A percentile compares a stretch with the other conserved stretches of the same genome.
These are phyloP conservation scores for Begonia masoniana DNA, from an alignment of 306 rosid species.

Conservation along the genomic window DNA sequence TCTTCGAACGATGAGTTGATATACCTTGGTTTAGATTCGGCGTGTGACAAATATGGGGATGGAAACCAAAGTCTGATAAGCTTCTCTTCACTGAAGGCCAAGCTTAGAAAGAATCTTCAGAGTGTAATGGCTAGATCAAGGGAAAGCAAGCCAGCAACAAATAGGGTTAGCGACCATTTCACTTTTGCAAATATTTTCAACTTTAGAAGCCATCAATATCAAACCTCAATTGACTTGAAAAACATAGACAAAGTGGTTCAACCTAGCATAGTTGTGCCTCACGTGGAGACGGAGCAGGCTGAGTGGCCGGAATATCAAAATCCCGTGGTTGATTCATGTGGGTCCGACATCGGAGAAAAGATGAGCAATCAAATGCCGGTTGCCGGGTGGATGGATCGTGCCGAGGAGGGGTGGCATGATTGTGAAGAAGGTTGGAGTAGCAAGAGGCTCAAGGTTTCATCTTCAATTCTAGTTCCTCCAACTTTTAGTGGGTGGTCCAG, in stretches of 20 bases:
- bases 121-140: slow-evolving; percentile 56
- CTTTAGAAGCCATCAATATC: slow-evolving; percentile 30
- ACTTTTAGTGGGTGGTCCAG: slow-evolving; percentile 43
- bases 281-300: slow-evolving; percentile 9
- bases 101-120: slow-evolving; percentile 65
- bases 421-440: slow-evolving; percentile 35
- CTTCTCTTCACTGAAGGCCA: slow-evolving; percentile 66
- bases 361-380: slow-evolving; percentile 32
- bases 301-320: slow-evolving; percentile 44
- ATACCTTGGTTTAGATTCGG: too few relatives aligned
- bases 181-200: slow-evolving; percentile 76
- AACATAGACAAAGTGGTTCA: slow-evolving; percentile 54
- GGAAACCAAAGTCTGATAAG: slow-evolving; percentile 11
- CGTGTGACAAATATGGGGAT: too few relatives aligned
- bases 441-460: slow-evolving; percentile 83
- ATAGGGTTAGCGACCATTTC: slow-evolving; percentile 82
- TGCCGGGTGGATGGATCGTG: slow-evolving; percentile 46
- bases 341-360: slow-evolving; percentile 49
- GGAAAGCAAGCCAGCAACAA: slow-evolving; percentile 35
- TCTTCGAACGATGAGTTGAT: neutral
- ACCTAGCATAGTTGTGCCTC: slow-evolving; percentile 78
- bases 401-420: slow-evolving; percentile 13
- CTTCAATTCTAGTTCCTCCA: slow-evolving; percentile 87
- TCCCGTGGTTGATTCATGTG: slow-evolving; percentile 36
- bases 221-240: slow-evolving; percentile 24